Conservation (phyloP, 2,329 filamentous ascomycete genomes). For the Paecilomyces formosus region DNA sequence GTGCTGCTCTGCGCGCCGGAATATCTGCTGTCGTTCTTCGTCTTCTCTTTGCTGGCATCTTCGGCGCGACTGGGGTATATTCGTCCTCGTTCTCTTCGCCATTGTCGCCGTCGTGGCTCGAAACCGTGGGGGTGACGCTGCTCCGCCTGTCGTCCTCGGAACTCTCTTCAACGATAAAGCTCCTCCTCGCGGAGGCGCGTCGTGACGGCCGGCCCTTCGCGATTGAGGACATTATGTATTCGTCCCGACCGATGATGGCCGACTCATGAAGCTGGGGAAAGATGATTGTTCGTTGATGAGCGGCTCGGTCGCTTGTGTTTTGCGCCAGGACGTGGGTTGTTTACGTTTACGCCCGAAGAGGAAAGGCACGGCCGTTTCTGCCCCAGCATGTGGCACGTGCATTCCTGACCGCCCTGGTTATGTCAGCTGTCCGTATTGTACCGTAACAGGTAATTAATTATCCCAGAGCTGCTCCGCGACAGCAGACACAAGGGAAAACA, state of each 20-base stretch:
- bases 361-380: slow-evolving; percentile 24
- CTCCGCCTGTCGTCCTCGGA: slow-evolving; percentile 65
- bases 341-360: slow-evolving; percentile 27
- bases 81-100: slow-evolving; percentile 65
- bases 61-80: slow-evolving; percentile 65
- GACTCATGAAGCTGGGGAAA: slow-evolving; percentile 20
- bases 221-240: slow-evolving; percentile 29
- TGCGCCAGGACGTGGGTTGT: slow-evolving; percentile 27
- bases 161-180: slow-evolving; percentile 66
- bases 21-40: slow-evolving; percentile 45
- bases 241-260: slow-evolving; percentile 7
- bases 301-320: slow-evolving; percentile 7
- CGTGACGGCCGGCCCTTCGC: slow-evolving; percentile 49
- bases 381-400: slow-evolving; percentile 20
- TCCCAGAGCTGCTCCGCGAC: neutral
- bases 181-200: slow-evolving; percentile 58
- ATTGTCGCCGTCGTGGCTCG: slow-evolving; percentile 43
- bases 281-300: slow-evolving; percentile 5
- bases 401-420: slow-evolving; percentile 17
- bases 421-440: slow-evolving; percentile 8
- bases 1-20: slow-evolving; percentile 35
- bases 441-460: slow-evolving; percentile 2
- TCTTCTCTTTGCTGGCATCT: slow-evolving; percentile 50
- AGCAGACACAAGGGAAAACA: neutral
- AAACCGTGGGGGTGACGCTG: slow-evolving; percentile 36